Evolutionary conservation across 176 grass and related monocot genomes (phyloP), one percentile per base, ranked within the genome.

Genomic region (Rhipidocladum racemiflorum): DNA sequence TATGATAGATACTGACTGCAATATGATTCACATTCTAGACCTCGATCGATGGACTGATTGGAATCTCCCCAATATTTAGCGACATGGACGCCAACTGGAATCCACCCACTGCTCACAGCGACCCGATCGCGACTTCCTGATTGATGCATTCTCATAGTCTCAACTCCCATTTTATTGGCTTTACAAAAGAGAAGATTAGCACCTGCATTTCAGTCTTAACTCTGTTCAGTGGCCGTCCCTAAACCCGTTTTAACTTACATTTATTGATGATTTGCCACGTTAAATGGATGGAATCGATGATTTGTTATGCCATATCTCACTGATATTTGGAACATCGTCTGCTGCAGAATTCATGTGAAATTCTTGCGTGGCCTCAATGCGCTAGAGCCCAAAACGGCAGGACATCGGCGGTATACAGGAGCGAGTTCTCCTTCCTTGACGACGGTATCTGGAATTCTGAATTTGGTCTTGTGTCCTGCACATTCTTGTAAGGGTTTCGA

Each of bases 71-170:
- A 16, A 23, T 29, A 12, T 61, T 20, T 7, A 4, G 36, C 29
- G 62, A 77, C 53, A 48, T 60, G 12, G 82, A 84, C 73, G 38
- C 46, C 50, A 9, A 64, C 48, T 84, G 68, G 62, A 76, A 67
- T 76, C 62, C 49, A 75, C 3, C 44, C 21, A 38, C 45, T 43
- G n/a, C 18, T 44, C 76, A 44, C 61, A 75, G 60, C 18, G 35
- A 81, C 27, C 32, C 15, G 46, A 66, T 55, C 18, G 34, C 36
- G 60, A 83, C 72, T 20, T 21, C 76, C 18, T 43, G 46, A 44
- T 45, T 16, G 79, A 27, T 42, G 50, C 65, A 70, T 70, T 42
- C 69, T 20, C 44, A 17, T 55, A 25, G 5, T 39, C 28, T 61
- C 54, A 28, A 28, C 29, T 12, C 40, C 32, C 35, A n/a, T 75